Base-by-base conservation (phyloP, 2,329 filamentous ascomycete genomes). In the Pyrenophora graminea region DNA sequence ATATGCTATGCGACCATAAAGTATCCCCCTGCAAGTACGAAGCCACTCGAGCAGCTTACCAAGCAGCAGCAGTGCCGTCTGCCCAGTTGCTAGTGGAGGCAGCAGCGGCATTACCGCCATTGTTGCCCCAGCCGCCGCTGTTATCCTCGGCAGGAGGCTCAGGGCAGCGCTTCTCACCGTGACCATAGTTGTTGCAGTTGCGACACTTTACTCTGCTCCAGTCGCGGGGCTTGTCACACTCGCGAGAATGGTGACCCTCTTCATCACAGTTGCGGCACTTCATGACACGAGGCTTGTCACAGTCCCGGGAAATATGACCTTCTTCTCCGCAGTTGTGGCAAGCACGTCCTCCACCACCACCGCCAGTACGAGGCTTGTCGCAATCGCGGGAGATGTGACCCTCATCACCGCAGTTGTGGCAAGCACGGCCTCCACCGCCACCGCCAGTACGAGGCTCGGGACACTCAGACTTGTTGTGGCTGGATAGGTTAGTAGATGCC, bases 261-360 rank as follows among this genome's bases (percentile, higher is more conserved):
- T 81, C 70, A 17, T 84, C 85, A 59, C 86, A 89, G 72, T 88
- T 89, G 63, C 79, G 74, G 70, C 80, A 83, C 58, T 69, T 71
- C n/a, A 70, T 60, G 13, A 68, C 62, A 1, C 57, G 59, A 17
- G 64, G 62, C 34, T 72, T 60, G 23, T 63, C 39, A 39, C 70
- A 72, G 0, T 64, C 59, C 2, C 53, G 56, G 12, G 60, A 63
- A 27, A 64, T 59, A 37, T 72, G 69, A 3, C 66, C 69, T 1
- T 48, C 49, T 18, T 66, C 39, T 6, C 59, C 55, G 46, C 70
- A 73, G 51, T 67, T 68, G 55, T 59, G 58, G 45, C 66, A 69
- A 4, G 60, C 33, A 32, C 58, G 58, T 17, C 58, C 59, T 31
- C 58, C 52, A 9, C 58, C 59, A 38, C 64, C 61, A 17, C 51